These are phyloP conservation scores for Haplosporangium gracile DNA, from an alignment of 192 early-diverging fungal genomes.

Conservation along the genomic window DNA sequence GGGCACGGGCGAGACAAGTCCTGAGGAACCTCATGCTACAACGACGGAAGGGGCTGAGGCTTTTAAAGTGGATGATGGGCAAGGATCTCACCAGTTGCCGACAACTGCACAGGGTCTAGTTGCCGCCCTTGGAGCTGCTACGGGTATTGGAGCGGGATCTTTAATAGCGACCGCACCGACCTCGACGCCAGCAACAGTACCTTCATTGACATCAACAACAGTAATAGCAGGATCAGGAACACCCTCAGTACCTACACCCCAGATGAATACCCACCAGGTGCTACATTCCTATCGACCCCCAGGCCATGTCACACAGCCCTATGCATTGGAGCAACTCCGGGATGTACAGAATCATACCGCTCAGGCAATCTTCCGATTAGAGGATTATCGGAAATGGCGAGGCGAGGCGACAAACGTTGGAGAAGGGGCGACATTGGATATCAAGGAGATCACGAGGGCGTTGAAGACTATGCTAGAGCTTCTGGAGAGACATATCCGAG, in stretches of 20 bases:
- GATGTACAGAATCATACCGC: conserved; percentile 48
- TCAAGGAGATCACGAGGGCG: conserved; percentile 24
- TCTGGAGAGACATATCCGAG: conserved; percentile 38
- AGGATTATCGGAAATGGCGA: conserved; percentile 37
- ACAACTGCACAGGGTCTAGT: not conserved
- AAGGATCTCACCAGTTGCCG: not conserved
- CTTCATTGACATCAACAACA: not conserved
- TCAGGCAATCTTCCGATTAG: conserved; percentile 23
- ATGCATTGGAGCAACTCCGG: conserved; percentile 44
- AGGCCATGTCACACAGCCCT: conserved; percentile 49
- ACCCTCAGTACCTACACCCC: not conserved
- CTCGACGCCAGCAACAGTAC: not conserved
- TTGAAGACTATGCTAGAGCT: conserved; percentile 37
- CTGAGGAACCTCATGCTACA: not conserved
- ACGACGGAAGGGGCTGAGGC: not conserved
- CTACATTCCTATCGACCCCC: conserved; percentile 32
- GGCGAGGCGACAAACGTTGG: not conserved
- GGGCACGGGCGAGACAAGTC: not conserved
- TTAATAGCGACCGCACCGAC: not conserved
- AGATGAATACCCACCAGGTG: conserved; percentile 22
- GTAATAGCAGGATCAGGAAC: conserved; percentile 1
- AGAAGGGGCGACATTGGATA: not conserved
- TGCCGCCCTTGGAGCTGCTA: not conserved
- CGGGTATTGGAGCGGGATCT: not conserved
- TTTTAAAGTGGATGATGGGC: not conserved